Percentiles rank a stretch among this genome's conserved stretches.
phyloP scores from a whole-genome alignment of 306 rosid species.

The Nissolia schottii region DNA sequence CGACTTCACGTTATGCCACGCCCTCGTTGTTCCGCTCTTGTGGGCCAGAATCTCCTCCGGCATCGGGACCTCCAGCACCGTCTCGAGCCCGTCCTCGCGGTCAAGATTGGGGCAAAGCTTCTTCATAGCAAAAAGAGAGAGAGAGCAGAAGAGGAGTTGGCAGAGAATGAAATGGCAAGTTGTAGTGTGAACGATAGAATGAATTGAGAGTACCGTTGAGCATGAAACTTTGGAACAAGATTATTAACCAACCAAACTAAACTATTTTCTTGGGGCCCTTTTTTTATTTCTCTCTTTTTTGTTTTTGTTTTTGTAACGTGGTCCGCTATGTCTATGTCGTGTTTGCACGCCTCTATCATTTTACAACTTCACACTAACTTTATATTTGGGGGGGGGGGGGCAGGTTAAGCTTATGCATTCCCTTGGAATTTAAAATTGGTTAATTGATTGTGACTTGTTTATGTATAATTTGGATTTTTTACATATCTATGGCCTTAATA shows the following conservation, averaged over 20 bases:
- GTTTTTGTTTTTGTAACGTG: constrained; percentile 74
- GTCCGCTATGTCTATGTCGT: constrained; percentile 68
- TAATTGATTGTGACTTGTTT: not conserved
- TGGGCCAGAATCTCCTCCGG: constrained; percentile 69
- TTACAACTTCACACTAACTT: constrained; percentile 18
- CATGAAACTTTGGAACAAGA: constrained; percentile 25
- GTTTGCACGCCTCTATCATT: constrained; percentile 77
- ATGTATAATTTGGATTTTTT: not conserved
- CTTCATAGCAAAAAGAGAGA: constrained; percentile 50
- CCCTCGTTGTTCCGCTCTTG: constrained; percentile 39
- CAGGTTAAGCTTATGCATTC: not conserved
- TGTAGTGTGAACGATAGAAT: not conserved
- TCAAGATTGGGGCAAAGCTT: constrained; percentile 85
- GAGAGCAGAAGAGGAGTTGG: not conserved
- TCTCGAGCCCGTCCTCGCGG: constrained; percentile 83
- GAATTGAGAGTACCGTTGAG: not conserved
- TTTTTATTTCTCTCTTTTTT: no score
- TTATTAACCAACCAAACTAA: constrained; percentile 53
- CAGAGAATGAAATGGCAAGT: not conserved
- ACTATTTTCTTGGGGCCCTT: constrained; percentile 26
- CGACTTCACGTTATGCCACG: constrained; percentile 78
- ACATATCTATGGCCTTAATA: no score
- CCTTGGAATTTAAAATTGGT: constrained; percentile 1
- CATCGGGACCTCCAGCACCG: constrained; percentile 95
- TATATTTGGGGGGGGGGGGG: no score